These are phyloP conservation scores for Moesziomyces aphidis DNA, from an alignment of 1,284 basidiomycete species.

Conservation along the genomic window DNA sequence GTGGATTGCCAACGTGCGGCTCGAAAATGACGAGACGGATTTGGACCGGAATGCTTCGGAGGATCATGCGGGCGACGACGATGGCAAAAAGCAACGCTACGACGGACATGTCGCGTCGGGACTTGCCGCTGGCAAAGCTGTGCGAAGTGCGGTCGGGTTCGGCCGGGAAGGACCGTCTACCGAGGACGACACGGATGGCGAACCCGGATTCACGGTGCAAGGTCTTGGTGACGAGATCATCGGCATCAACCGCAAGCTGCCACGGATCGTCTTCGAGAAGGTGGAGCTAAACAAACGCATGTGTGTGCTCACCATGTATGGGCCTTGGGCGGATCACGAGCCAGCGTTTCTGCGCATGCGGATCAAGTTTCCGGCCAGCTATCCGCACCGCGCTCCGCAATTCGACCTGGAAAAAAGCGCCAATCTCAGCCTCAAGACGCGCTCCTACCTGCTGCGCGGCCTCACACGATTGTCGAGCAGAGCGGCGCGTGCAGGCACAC, in stretches of 20 bases:
- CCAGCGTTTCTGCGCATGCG: conserved; percentile 60
- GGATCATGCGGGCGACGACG: conserved; percentile 21
- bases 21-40: conserved; percentile 39
- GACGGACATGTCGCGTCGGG: conserved; percentile 9
- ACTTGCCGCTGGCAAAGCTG: conserved; percentile 13
- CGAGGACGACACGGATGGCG: conserved; percentile 36
- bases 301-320: conserved; percentile 59
- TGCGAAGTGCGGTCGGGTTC: conserved; percentile 11
- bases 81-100: conserved; percentile 15
- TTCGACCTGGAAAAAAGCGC: conserved; percentile 64
- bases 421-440: conserved; percentile 58
- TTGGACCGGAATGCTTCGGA: conserved; percentile 15
- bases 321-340: conserved; percentile 60
- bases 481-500: conserved; percentile 23
- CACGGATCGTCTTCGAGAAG: conserved; percentile 54
- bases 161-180: conserved; percentile 23
- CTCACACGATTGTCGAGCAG: conserved; percentile 37
- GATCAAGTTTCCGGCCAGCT: conserved; percentile 56
- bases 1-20: conserved; percentile 55
- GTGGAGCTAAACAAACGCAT: conserved; percentile 58
- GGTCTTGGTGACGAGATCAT: conserved; percentile 55
- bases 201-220: conserved; percentile 34
- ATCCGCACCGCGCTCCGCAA: conserved; percentile 53
- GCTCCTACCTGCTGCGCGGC: conserved; percentile 55
- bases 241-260: conserved; percentile 53